Percentiles rank a stretch among this genome's conserved stretches.
These are phyloP conservation scores for Funneliformis geosporum DNA, from an alignment of 192 early-diverging fungal species.

Conservation along the genomic window DNA sequence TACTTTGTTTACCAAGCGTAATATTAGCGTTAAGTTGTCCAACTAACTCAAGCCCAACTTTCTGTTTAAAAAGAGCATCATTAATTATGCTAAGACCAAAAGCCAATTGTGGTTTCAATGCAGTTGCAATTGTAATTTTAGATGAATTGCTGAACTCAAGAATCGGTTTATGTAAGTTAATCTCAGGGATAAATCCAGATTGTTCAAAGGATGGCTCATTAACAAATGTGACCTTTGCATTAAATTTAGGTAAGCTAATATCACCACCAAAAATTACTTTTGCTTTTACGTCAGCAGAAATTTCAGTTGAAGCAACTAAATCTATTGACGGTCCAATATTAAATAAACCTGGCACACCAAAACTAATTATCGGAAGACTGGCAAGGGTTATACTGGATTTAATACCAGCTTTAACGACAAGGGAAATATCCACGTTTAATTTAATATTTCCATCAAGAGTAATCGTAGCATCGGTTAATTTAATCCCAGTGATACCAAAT, in stretches of 20 bases:
- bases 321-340: conserved; percentile 15
- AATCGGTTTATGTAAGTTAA: not conserved
- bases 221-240: not conserved
- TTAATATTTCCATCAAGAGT: not conserved
- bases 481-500: not conserved
- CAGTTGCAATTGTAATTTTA: not conserved
- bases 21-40: not conserved
- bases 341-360: conserved; percentile 3
- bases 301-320: not conserved
- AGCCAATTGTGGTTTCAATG: conserved; percentile 24
- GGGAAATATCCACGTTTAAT: not conserved
- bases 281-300: not conserved
- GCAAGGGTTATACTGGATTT: not conserved
- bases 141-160: not conserved
- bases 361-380: not conserved
- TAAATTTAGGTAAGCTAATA: not conserved
- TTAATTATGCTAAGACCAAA: not conserved
- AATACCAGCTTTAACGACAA: not conserved
- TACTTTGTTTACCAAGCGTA: not conserved
- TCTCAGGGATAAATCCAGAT: not conserved
- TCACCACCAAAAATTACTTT: not conserved
- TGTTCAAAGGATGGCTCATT: not conserved
- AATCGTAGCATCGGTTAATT: conserved; percentile 6
- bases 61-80: not conserved
- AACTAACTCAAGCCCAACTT: conserved; percentile 3